Base-by-base conservation (phyloP, 192 early-diverging fungal genomes). In the Fimicolochytrium jonesii region DNA sequence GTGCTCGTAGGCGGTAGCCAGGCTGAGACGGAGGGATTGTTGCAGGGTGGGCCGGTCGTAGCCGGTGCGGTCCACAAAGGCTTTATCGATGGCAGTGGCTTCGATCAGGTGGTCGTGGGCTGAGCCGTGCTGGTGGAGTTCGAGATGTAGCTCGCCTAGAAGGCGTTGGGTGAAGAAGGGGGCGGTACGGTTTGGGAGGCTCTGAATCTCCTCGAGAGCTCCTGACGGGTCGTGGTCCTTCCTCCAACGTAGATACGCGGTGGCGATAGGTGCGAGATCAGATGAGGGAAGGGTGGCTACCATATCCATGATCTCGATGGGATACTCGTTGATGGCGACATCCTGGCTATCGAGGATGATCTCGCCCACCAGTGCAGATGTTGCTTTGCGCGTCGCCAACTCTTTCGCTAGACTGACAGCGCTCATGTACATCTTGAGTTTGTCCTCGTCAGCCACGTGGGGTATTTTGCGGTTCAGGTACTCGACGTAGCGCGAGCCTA, bases 1-100 rank as follows among this genome's bases (percentile, higher is more conserved):
- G 10, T 22, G 26, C 29, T 25, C 28, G 46, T 71, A 71, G 22
- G 68, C 47, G 46, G 55, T 33, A 6, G 62, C 76, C 20, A 65
- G 45, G 20, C 35, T 46, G 28, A 68, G 23, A 34, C 64, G 58
- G 30, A 66, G 35, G 9, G 62, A 66, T 33, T n/a, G n/a, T n/a
- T n/a, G n/a, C n/a, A n/a, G n/a, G n/a, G n/a, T n/a, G n/a, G n/a
- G n/a, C n/a, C n/a, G n/a, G n/a, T n/a, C n/a, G n/a, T n/a, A n/a
- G n/a, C n/a, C n/a, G 41, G 41, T 42, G 17, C 41, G 41, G 17
- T 42, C 41, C 41, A 1, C 20, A 1, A 42, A n/a, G 17, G 17
- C 17, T 1, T 15, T 42, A 42, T 42, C 17, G 41, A 42, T 15
- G 17, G 1, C 41, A 1, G 17, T 15, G 20, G 41, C 41, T 42